phyloP scores from a whole-genome alignment of 164 flowering plant genomes.

The Akebia trifoliata region DNA sequence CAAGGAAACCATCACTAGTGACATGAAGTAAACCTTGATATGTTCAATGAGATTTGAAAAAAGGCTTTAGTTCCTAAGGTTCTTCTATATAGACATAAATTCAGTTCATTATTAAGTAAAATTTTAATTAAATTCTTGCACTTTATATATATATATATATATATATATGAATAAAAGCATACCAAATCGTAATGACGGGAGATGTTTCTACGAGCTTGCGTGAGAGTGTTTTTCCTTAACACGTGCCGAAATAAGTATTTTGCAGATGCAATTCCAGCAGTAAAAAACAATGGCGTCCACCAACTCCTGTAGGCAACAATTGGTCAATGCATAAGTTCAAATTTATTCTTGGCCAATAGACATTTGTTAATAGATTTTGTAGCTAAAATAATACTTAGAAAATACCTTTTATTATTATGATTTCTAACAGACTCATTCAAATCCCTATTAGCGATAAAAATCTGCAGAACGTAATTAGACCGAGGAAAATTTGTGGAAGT shows the following conservation, averaged over 20 bases:
- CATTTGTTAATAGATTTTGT: not conserved
- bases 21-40: too few species aligned
- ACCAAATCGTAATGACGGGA: slow-evolving; percentile 95
- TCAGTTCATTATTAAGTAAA: too few species aligned
- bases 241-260: slow-evolving; percentile 65
- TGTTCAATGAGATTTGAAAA: too few species aligned
- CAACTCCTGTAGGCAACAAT: slow-evolving; percentile 67
- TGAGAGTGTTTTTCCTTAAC: slow-evolving; percentile 73
- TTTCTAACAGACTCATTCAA: slow-evolving; percentile 29
- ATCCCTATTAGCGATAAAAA: slow-evolving; percentile 78
- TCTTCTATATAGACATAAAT: too few species aligned
- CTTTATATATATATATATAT: too few species aligned
- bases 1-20: too few species aligned
- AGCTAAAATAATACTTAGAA: not conserved
- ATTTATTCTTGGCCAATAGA: too few species aligned
- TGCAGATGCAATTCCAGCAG: slow-evolving; percentile 81
- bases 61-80: too few species aligned
- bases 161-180: slow-evolving; percentile 4
- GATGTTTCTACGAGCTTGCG: slow-evolving; percentile 89
- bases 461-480: slow-evolving; percentile 38
- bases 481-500: slow-evolving; percentile 5
- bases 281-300: slow-evolving; percentile 86
- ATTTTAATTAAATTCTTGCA: too few species aligned
- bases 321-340: too few species aligned
- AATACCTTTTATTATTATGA: slow-evolving; percentile 49